Percentiles rank a stretch among this genome's conserved stretches.
Evolutionary conservation across 148 eudicot species (phyloP).

Genomic region (Chenopodium suecicum): DNA sequence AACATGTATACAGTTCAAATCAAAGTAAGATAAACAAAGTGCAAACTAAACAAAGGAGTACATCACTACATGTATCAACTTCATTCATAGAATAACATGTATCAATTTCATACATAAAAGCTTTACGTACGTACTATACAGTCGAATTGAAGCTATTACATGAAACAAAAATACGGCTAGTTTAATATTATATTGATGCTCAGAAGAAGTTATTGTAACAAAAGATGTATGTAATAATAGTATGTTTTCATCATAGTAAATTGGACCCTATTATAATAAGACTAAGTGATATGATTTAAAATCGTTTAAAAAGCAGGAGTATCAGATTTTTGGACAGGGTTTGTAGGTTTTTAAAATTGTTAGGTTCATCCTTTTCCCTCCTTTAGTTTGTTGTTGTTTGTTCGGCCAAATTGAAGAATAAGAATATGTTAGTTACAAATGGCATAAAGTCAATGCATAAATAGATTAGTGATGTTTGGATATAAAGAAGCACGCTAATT

Average conservation of each 20-base stretch:
- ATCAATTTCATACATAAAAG: no score
- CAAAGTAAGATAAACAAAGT: no score
- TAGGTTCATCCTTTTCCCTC: neutral
- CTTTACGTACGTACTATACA: no score
- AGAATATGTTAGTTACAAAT: neutral
- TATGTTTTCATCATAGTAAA: neutral
- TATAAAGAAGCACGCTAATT: constrained; percentile 27
- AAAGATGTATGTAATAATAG: neutral
- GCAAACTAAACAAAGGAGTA: no score
- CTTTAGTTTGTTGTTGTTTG: neutral
- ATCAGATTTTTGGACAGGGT: neutral
- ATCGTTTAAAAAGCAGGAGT: no score
- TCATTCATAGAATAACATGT: no score
- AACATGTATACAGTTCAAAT: no score
- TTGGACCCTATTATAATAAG: neutral
- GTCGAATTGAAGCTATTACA: no score
- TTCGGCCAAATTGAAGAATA: neutral
- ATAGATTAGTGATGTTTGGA: constrained; percentile 17
- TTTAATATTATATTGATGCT: no score
- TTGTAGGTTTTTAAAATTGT: neutral
- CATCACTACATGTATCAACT: no score
- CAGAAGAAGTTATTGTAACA: neutral
- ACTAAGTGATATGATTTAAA: no score
- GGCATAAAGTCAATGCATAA: constrained; percentile 21
- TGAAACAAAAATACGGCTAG: no score